Conservation (phyloP, 768 basidiomycete genomes). For the Xerocomellus chrysenteron region DNA sequence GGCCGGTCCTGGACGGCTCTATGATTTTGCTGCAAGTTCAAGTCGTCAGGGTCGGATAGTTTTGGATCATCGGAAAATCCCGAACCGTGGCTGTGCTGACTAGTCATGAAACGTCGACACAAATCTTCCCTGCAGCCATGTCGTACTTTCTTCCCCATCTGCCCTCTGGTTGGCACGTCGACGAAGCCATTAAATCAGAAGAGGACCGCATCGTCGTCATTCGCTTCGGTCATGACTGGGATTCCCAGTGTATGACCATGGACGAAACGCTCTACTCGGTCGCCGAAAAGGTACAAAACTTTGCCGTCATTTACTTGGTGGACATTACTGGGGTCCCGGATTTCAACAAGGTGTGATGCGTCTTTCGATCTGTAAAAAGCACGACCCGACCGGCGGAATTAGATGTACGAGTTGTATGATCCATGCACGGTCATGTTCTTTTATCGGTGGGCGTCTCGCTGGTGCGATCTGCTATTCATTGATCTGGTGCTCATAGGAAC, state of each 20-base stretch:
- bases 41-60: too few relatives aligned
- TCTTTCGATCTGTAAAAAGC: background rate
- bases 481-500: conserved; percentile 52
- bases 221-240: conserved; percentile 93
- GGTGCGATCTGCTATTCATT: background rate
- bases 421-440: conserved; percentile 98
- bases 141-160: conserved; percentile 89
- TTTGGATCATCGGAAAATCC: background rate
- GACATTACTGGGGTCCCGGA: conserved; percentile 98
- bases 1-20: too few relatives aligned
- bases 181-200: conserved; percentile 97
- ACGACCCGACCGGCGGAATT: background rate
- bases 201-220: conserved; percentile 95
- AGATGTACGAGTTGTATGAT: conserved; percentile 99
- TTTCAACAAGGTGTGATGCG: conserved; percentile 81
- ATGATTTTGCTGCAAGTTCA: too few relatives aligned
- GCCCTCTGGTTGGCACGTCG: conserved; percentile 96
- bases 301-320: conserved; percentile 92
- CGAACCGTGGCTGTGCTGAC: background rate
- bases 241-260: conserved; percentile 97
- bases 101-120: background rate
- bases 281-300: conserved; percentile 97
- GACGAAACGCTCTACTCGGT: conserved; percentile 93
- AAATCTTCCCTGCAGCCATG: conserved; percentile 41
- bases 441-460: conserved; percentile 66